Base-by-base conservation (phyloP, 306 rosid genomes). In the Pachyrhizus erosus region DNA sequence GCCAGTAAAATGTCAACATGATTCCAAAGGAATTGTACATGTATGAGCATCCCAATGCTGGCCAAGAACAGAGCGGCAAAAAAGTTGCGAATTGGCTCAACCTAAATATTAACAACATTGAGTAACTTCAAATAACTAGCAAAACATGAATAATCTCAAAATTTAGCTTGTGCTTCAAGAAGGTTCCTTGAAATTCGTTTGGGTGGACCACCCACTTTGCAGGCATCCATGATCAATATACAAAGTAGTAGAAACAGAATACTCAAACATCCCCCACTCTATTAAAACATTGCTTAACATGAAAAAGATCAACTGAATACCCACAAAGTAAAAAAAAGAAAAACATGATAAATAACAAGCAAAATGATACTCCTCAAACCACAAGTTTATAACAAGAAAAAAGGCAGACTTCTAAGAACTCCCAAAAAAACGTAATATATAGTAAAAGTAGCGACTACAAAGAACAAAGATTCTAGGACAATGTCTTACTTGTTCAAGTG, bases 1-100 rank as follows among this genome's bases (percentile, higher is more conserved):
- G 98, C 99, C 73, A 96, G 87, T 85, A 96, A 91, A 70, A 93
- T 96, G 82, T 96, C 98, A 89, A 96, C 96, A 70, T 93, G 98
- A 83, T 86, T 93, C 98, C 99, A 96, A 54, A 96, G 98, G 88
- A 96, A 96, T 69, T 93, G 99, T 81, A 96, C 97, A 84, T 93
- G 92, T 84, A 96, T 96, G 79, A 93, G 89, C 99, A 93, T 96
- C 87, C 99, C 99, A 86, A 96, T 93, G 94, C 98, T 92, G 80
- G 98, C 99, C 37, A 96, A 95, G 85, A 96, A 96, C 82, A 91
- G 94, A 34, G 99, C 98, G 26, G 99, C 98, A 78, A 96, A 96
- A 66, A 92, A 86, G 85, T 96, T 96, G 83, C 94, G 97, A 80
- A 96, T 93, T 73, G 99, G 99, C 82, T 96, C 99, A 87, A 96